Conservation (phyloP, 1,284 basidiomycete species). For the Clitocybe nebularis region DNA sequence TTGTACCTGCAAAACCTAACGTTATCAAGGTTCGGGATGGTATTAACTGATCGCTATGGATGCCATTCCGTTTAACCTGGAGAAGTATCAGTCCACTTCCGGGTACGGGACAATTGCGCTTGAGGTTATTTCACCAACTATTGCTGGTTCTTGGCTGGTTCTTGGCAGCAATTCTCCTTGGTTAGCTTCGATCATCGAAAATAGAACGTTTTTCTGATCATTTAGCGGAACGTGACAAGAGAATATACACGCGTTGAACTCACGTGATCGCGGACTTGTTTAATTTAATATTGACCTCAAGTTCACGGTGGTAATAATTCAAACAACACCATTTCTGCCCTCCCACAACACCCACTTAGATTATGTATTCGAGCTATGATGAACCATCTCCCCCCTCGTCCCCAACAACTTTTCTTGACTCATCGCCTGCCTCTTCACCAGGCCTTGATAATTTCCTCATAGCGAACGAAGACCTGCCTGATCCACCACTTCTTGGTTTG, state of each 20-base stretch:
- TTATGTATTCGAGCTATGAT: no score
- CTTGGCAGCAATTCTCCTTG: constrained; percentile 35
- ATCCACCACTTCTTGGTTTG: constrained; percentile 11
- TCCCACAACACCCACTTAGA: constrained; percentile 18
- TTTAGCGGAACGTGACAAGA: constrained; percentile 45
- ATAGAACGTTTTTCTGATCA: background rate
- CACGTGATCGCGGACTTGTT: constrained; percentile 19
- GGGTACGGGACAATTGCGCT: constrained; percentile 35
- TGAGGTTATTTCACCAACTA: constrained; percentile 28
- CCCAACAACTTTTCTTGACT: constrained; percentile 25
- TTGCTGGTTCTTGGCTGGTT: constrained; percentile 35
- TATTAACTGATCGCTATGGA: no score
- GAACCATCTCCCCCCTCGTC: constrained; percentile 34
- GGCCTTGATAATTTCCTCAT: constrained; percentile 16
- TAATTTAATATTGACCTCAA: no score
- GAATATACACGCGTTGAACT: constrained; percentile 31
- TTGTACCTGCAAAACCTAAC: constrained; percentile 31
- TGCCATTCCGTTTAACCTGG: no score
- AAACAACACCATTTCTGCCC: constrained; percentile 6
- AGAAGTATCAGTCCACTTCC: background rate
- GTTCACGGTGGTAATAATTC: constrained; percentile 3
- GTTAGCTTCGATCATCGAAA: no score
- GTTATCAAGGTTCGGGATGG: constrained; percentile 27
- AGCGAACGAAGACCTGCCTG: constrained; percentile 11
- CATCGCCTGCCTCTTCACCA: constrained; percentile 37